Evolutionary conservation across 805 yeast genomes (phyloP).

Genomic region (Priceomyces haplophilus): DNA sequence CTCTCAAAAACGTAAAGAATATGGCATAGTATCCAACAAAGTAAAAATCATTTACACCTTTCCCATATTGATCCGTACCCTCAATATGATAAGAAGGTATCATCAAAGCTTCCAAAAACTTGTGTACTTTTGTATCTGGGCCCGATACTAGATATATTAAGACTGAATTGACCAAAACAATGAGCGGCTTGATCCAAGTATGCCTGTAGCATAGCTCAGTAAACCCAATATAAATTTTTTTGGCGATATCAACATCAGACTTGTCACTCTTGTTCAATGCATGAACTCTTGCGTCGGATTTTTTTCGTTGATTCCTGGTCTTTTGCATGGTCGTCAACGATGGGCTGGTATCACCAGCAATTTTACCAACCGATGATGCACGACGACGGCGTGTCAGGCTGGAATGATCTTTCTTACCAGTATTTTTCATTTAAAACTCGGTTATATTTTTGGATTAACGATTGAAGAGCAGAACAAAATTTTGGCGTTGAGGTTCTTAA

Average conservation of each 20-base stretch:
- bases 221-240: constrained; percentile 55
- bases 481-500: too few relatives aligned
- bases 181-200: constrained; percentile 71
- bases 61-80: constrained; percentile 72
- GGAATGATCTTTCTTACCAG: constrained; percentile 2
- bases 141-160: constrained; percentile 52
- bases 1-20: constrained; percentile 86
- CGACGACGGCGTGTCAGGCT: constrained; percentile 31
- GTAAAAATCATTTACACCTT: constrained; percentile 78
- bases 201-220: constrained; percentile 57
- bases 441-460: neutral
- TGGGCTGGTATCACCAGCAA: constrained; percentile 73
- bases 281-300: constrained; percentile 28
- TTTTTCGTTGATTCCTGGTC: constrained; percentile 37
- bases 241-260: constrained; percentile 50
- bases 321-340: constrained; percentile 65
- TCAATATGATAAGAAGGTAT: constrained; percentile 61
- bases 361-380: constrained; percentile 71
- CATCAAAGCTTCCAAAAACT: constrained; percentile 56
- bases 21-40: constrained; percentile 80
- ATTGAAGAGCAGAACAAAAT: too few relatives aligned
- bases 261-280: constrained; percentile 25
- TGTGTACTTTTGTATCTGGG: constrained; percentile 56
- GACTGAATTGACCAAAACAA: constrained; percentile 43
- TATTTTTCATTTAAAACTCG: neutral